Evolutionary conservation across 75 land plant genomes (phyloP), one percentile per base, ranked within the genome.

Genomic region (Pseudotsuga menziesii): DNA sequence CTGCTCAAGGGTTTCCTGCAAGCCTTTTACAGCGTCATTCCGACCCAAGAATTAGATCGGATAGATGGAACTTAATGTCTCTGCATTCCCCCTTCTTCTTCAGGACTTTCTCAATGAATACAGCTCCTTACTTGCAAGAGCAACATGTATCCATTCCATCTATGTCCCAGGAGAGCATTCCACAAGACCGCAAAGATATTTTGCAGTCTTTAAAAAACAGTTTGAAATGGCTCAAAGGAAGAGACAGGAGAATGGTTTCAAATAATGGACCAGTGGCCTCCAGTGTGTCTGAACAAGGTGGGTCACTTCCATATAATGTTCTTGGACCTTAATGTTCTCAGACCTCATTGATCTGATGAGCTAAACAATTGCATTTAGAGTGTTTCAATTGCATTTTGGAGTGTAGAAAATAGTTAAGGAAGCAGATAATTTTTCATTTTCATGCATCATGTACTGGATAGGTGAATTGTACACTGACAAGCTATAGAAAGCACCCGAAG

Each of bases 1-100:
- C 14, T 69, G 54, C 7, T 69, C 72, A 19, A 69, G 72, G 41
- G n/a, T 69, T 67, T 69, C 11, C 54, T 48, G 48, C 48, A n/a
- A 69, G 72, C 23, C 0, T 41, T 20, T 41, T 48, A 20, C 72
- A 41, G 72, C 41, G 19, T 69, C 44, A 9, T 36, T 69, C 20
- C 52, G 23, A 69, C 13, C 72, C 72, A 69, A 69, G 72, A 35
- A 11, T 69, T n/a, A 69, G 2, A 39, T 69, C 72, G 8, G 72
- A 69, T 13, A 41, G 72, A 69, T 69, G 52, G 72, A 69, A 39
- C n/a, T 39, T 41, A 9, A 69, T 41, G n/a, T 39, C 72, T 41
- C 72, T 69, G 48, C 72, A 41, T 69, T 69, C 72, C 25, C 72
- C 72, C 2, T 9, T 69, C 72, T 69, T 69, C 52, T 39, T 69